Conservation (phyloP, 164 flowering plant species). For the Sextonia rubra region DNA sequence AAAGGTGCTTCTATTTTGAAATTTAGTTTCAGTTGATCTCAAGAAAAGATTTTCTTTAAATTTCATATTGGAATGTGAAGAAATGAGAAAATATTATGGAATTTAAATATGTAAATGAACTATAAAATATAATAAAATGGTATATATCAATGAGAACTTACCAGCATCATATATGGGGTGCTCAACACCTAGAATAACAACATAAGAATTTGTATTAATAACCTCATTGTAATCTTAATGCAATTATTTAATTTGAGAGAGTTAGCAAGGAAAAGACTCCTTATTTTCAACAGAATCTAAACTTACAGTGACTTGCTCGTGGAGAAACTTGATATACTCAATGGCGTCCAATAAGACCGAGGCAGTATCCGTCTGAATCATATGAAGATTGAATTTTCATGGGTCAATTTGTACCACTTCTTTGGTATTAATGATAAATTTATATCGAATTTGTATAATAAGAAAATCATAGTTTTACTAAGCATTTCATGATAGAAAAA, state of each 20-base stretch:
- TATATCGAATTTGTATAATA: too few relatives aligned
- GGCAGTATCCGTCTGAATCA: conserved; percentile 16
- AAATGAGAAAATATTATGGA: neutral
- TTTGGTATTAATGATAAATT: too few relatives aligned
- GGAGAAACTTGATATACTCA: conserved; percentile 14
- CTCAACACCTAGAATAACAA: conserved; percentile 9
- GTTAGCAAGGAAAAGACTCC: neutral
- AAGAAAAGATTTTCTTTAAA: neutral
- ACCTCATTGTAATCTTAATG: neutral
- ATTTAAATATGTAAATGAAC: neutral
- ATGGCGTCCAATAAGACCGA: conserved; percentile 12
- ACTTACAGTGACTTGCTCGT: conserved; percentile 17
- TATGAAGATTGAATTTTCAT: neutral
- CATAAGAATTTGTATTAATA: neutral
- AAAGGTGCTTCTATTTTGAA: too few relatives aligned
- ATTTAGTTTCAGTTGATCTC: too few relatives aligned
- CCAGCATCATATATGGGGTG: conserved; percentile 13
- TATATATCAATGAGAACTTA: neutral
- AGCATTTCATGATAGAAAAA: too few relatives aligned
- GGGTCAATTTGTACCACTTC: too few relatives aligned
- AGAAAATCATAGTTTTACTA: too few relatives aligned
- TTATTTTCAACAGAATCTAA: neutral
- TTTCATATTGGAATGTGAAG: neutral
- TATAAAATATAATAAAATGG: too few relatives aligned
- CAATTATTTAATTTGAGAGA: neutral